These are phyloP conservation scores for Erythrobasidium hasegawianum DNA, from an alignment of 1,284 basidiomycete genomes.

Conservation along the genomic window DNA sequence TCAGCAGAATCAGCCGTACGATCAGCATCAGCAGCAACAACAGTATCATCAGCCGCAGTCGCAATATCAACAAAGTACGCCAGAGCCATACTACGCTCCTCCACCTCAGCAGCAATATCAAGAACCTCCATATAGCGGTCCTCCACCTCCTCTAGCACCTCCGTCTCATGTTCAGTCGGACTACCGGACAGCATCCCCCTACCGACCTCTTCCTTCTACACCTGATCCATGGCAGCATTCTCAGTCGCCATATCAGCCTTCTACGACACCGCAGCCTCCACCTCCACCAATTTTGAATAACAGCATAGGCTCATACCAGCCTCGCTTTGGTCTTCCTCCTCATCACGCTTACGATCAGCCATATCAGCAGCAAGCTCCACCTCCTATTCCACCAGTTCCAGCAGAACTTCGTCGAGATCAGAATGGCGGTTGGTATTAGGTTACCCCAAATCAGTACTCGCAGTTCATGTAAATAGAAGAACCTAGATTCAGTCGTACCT, in stretches of 20 bases:
- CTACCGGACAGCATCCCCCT: constrained; percentile 15
- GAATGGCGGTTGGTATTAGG: not conserved
- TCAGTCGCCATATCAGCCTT: constrained; percentile 1
- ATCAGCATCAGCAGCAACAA: too few species aligned
- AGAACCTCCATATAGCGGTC: not conserved
- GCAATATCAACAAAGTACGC: not conserved
- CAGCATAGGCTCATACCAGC: constrained; percentile 6
- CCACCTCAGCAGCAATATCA: not conserved
- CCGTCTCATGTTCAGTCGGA: constrained; percentile 7
- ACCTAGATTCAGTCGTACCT: too few species aligned
- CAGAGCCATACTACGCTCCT: not conserved
- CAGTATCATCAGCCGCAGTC: constrained; percentile 12
- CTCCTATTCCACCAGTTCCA: constrained; percentile 28
- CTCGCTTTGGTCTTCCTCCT: constrained; percentile 23
- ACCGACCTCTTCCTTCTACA: constrained; percentile 26
- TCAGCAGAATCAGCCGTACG: too few species aligned
- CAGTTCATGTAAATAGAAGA: too few species aligned
- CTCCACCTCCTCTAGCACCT: not conserved
- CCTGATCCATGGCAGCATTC: constrained; percentile 3
- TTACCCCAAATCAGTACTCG: too few species aligned
- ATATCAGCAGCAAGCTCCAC: constrained; percentile 7
- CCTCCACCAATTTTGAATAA: not conserved
- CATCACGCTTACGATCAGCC: constrained; percentile 30
- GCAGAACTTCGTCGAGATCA: constrained; percentile 11
- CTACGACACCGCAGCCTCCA: constrained; percentile 8